phyloP scores from a whole-genome alignment of 441 rosid species.

The Gossypium laxum region DNA sequence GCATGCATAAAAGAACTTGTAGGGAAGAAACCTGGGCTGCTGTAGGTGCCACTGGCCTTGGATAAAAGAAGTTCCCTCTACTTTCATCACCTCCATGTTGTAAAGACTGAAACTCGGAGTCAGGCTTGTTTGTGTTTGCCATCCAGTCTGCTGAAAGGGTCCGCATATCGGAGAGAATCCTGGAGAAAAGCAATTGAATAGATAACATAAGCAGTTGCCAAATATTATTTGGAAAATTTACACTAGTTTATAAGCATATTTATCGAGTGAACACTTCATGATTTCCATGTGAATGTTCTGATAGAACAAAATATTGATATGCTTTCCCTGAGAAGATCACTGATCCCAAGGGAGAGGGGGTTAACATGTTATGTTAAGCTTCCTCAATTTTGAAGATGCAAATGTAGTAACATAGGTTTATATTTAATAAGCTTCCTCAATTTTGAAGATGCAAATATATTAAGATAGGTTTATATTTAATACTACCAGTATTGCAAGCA shows the following conservation, averaged over 20 bases:
- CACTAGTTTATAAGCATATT: slow-evolving; percentile 1
- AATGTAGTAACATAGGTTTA: not conserved
- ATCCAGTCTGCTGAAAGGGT: slow-evolving; percentile 99
- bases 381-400: not conserved
- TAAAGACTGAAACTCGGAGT: slow-evolving; percentile 58
- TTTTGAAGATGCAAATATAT: not conserved
- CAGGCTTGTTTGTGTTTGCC: slow-evolving; percentile 91
- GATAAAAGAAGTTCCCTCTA: slow-evolving; percentile 70
- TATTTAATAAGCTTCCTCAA: not conserved
- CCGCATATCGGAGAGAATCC: slow-evolving; percentile 99
- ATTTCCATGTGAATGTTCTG: not conserved
- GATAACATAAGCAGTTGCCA: slow-evolving; percentile 15
- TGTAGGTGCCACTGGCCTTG: slow-evolving; percentile 96
- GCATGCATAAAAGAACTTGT: slow-evolving; percentile 7
- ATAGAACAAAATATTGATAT: not conserved
- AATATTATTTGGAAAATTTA: not conserved
- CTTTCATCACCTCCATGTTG: slow-evolving; percentile 80
- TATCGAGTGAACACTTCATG: not conserved
- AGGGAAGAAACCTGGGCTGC: slow-evolving; percentile 72
- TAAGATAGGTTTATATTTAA: slow-evolving; percentile 4
- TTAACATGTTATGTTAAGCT: not conserved
- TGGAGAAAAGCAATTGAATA: slow-evolving; percentile 36
- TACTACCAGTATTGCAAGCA: not conserved
- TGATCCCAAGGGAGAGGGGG: not conserved
- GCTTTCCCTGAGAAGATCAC: not conserved